phyloP scores from a whole-genome alignment of 2,329 filamentous ascomycete genomes.

The Piedraia hortae region DNA sequence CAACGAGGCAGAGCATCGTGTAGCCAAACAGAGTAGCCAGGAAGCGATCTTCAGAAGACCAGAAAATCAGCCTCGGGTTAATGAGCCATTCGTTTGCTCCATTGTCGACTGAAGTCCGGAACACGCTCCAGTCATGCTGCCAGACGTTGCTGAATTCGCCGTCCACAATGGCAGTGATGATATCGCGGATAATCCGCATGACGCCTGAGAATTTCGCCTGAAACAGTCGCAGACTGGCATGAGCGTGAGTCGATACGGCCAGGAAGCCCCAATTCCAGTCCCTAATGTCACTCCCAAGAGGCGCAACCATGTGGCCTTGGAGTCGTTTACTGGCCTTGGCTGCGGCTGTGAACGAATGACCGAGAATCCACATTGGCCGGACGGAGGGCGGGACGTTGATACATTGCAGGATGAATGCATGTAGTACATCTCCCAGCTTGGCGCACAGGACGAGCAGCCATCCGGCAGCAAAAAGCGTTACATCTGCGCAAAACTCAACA shows the following conservation, averaged over 20 bases:
- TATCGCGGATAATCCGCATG: constrained; percentile 5
- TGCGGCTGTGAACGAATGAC: neutral
- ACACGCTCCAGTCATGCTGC: constrained; percentile 2
- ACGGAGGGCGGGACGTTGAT: too few relatives aligned
- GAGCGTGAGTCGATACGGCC: constrained; percentile 7
- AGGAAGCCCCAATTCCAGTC: constrained; percentile 9
- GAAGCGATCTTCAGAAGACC: constrained; percentile 27
- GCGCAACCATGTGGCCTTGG: constrained; percentile 4
- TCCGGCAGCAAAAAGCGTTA: constrained; percentile 31
- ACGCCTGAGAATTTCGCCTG: constrained; percentile 6
- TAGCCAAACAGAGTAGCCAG: constrained; percentile 64
- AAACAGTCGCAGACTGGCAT: constrained; percentile 7
- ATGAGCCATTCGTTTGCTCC: neutral
- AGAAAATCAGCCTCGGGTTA: constrained; percentile 13
- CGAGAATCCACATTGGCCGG: constrained; percentile 3
- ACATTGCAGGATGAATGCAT: neutral
- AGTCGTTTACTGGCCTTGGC: constrained; percentile 5
- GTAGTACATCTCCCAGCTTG: neutral
- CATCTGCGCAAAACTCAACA: constrained; percentile 58
- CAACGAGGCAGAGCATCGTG: constrained; percentile 41
- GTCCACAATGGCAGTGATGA: constrained; percentile 6
- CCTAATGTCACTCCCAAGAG: constrained; percentile 2
- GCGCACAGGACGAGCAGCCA: constrained; percentile 3
- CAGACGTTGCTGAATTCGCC: constrained; percentile 5
- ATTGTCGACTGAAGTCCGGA: constrained; percentile 1